These are phyloP conservation scores for Eucalyptus erythrocorys DNA, from an alignment of 345 rosid genomes.

Conservation along the genomic window DNA sequence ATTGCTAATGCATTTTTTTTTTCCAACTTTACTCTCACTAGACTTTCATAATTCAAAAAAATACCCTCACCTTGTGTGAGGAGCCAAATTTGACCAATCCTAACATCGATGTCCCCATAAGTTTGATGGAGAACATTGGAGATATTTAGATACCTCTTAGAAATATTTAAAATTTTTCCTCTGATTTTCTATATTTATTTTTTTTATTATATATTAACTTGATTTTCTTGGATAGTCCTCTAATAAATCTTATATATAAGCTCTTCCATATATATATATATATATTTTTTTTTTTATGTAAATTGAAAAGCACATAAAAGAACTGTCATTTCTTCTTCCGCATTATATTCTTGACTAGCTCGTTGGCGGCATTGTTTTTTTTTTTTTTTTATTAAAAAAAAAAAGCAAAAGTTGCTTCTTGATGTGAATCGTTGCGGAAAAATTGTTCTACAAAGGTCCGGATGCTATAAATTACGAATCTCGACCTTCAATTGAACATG, in stretches of 20 bases:
- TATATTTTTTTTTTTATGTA: accelerated
- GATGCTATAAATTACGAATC: accelerated
- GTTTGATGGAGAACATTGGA: neutral
- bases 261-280: neutral
- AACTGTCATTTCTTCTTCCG: neutral
- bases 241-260: neutral
- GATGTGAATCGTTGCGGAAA: too few species aligned
- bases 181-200: neutral
- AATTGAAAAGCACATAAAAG: too few species aligned
- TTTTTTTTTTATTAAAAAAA: too few species aligned
- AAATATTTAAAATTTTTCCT: neutral
- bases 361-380: accelerated
- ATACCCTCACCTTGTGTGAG: neutral
- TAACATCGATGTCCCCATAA: neutral
- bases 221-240: neutral
- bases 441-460: accelerated
- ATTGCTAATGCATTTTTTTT: too few species aligned
- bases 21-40: neutral
- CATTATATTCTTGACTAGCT: neutral
- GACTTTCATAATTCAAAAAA: neutral
- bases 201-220: too few species aligned
- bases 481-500: accelerated
- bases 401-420: accelerated
- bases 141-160: neutral
- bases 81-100: neutral